Percentiles rank a stretch among this genome's conserved stretches.
These are phyloP conservation scores for Aspergillus viridinutans DNA, from an alignment of 2,329 filamentous ascomycete genomes.

Conservation along the genomic window DNA sequence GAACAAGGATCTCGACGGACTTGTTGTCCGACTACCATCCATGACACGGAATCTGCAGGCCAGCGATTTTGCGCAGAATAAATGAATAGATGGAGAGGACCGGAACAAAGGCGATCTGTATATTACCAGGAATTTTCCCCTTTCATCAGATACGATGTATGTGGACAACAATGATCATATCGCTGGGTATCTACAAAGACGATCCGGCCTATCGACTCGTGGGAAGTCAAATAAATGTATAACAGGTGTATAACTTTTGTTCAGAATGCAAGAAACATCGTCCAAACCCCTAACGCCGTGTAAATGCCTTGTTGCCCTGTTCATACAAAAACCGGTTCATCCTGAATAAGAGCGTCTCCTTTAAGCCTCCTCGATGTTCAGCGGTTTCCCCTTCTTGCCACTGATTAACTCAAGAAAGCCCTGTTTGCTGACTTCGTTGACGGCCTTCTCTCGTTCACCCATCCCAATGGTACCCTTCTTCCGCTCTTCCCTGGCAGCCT, in stretches of 20 bases:
- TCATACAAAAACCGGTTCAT: constrained; percentile 8
- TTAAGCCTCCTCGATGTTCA: constrained; percentile 44
- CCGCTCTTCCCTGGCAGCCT: constrained; percentile 64
- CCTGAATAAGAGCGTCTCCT: constrained; percentile 6
- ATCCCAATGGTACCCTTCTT: constrained; percentile 74
- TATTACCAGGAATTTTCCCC: neutral
- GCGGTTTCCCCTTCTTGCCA: constrained; percentile 49
- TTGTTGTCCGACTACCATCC: constrained; percentile 77
- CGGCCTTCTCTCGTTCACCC: constrained; percentile 74
- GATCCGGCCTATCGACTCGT: neutral
- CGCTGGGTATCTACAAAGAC: neutral
- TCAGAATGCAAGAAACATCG: constrained; percentile 9
- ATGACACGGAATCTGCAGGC: constrained; percentile 97
- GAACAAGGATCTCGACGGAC: constrained; percentile 81
- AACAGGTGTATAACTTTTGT: constrained; percentile 6
- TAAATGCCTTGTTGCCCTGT: constrained; percentile 29
- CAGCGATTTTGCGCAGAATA: constrained; percentile 69
- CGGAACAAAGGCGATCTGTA: constrained; percentile 1
- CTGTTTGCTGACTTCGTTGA: constrained; percentile 95
- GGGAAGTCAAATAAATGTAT: constrained; percentile 10
- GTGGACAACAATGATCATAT: neutral
- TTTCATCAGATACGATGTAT: neutral
- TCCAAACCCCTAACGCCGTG: constrained; percentile 28
- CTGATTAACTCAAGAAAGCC: constrained; percentile 89
- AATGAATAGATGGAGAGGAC: constrained; percentile 16